Percentiles rank a stretch among this genome's conserved stretches.
phyloP scores from a whole-genome alignment of 495 filamentous ascomycete species.

The Penicillium bialowiezense region DNA sequence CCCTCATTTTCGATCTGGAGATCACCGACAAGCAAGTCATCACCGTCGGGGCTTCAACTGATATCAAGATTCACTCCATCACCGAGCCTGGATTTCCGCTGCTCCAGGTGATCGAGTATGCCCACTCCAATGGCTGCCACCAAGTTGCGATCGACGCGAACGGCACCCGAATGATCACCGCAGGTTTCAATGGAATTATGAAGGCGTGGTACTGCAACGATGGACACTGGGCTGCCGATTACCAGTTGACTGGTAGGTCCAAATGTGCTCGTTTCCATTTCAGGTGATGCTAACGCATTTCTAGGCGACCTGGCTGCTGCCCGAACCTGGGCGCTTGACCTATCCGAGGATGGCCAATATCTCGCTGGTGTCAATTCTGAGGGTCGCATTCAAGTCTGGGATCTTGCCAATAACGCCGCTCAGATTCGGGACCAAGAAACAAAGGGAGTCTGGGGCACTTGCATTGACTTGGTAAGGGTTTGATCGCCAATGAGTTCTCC shows the following conservation, averaged over 20 bases:
- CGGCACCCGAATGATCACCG: conserved; percentile 71
- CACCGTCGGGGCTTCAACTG: conserved; percentile 78
- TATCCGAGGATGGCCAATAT: conserved; percentile 77
- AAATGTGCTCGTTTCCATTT: too few species aligned
- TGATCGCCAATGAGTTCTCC: too few species aligned
- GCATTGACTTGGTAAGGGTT: conserved; percentile 69
- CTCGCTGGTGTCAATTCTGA: conserved; percentile 79
- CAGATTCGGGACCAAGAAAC: conserved; percentile 84
- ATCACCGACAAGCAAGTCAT: conserved; percentile 73
- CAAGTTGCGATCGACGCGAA: conserved; percentile 70
- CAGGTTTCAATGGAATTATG: conserved; percentile 83
- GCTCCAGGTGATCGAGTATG: conserved; percentile 68
- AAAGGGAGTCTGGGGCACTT: conserved; percentile 84
- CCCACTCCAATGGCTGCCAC: conserved; percentile 85
- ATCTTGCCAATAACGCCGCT: conserved; percentile 50
- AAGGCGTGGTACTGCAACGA: conserved; percentile 70
- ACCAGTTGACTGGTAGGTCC: conserved; percentile 41
- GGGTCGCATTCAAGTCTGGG: conserved; percentile 87
- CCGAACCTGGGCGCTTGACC: conserved; percentile 80
- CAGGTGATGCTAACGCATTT: conserved; percentile 4
- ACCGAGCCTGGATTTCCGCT: conserved; percentile 67
- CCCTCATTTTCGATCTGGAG: conserved; percentile 87
- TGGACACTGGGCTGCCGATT: conserved; percentile 51
- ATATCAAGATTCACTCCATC: conserved; percentile 73
- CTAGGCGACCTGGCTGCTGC: conserved; percentile 28